Evolutionary conservation across 306 rosid species (phyloP), one percentile per base, ranked within the genome.

Genomic region (Acmispon strigosus): DNA sequence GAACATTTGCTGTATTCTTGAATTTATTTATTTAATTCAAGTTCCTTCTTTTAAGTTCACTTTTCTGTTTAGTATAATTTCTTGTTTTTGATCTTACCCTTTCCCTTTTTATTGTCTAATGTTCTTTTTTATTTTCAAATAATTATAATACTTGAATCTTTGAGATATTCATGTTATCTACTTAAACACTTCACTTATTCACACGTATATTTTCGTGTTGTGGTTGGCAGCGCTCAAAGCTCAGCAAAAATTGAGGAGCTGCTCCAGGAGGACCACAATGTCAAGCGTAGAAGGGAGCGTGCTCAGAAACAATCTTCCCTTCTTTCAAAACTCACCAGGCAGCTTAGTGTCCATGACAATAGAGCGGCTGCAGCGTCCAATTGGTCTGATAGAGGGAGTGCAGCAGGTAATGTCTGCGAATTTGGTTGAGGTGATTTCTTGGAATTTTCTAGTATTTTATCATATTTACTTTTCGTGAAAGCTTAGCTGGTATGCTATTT

Each of bases 291-390:
- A 57, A 81, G 88, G 81, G 85, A 84, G 37, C 81, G 85, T 70
- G 70, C 65, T 34, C 88, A 84, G 79, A 84, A 81, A 61, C 88
- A 84, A 76, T 80, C 85, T 36, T 84, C 88, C 70, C 69, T 84
- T 80, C 85, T 84, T 53, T 84, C 88, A 6, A 80, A 80, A 69
- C 78, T 84, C 55, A 80, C 83, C 37, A 77, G 83, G 76, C 85
- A 80, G 71, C 85, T 84, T 27, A 37, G 88, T 76, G 74, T 84
- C 62, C 88, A 80, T 66, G 88, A 84, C 62, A 84, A 81, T 56
- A 74, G 83, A 74, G 81, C 83, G 1, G 79, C 85, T 52, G 85
- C 83, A 2, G 81, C 85, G 10, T 80, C 85, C 62, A 69, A 17
- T 77, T 80, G 80, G 81, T 84, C 85, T 48, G 80, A 84, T 74